A percentile compares a stretch with the other conserved stretches of the same genome.
phyloP scores from a whole-genome alignment of 768 basidiomycete genomes.

The Tricholoma bakamatsutake region DNA sequence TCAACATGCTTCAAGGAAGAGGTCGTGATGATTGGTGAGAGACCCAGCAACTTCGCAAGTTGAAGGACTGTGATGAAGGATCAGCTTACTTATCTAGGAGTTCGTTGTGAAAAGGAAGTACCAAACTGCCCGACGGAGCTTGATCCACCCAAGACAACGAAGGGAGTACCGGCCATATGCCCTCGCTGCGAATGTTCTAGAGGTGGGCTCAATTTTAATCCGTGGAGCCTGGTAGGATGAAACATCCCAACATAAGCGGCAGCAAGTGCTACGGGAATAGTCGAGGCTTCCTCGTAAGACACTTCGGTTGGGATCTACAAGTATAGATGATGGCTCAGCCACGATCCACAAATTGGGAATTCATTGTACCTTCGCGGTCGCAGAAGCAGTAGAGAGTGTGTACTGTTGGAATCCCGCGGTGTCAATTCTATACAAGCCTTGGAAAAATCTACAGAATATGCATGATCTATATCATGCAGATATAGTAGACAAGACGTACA shows the following conservation, averaged over 20 bases:
- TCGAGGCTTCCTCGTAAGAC: slow-evolving; percentile 31
- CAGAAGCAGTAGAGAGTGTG: slow-evolving; percentile 13
- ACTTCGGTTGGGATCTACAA: slow-evolving; percentile 23
- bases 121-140: slow-evolving; percentile 21
- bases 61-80: slow-evolving; percentile 22
- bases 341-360: slow-evolving; percentile 17
- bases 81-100: background rate
- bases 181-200: slow-evolving; percentile 16
- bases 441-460: slow-evolving; percentile 5
- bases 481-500: slow-evolving; percentile 29
- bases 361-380: slow-evolving; percentile 10
- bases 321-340: background rate
- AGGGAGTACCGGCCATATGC: slow-evolving; percentile 21
- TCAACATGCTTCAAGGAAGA: slow-evolving; percentile 22
- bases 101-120: slow-evolving; percentile 3
- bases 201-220: slow-evolving; percentile 14
- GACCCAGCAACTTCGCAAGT: slow-evolving; percentile 31
- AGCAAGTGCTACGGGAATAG: slow-evolving; percentile 28
- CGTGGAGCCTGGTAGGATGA: slow-evolving; percentile 13
- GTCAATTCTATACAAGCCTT: slow-evolving; percentile 3
- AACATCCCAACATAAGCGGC: slow-evolving; percentile 32
- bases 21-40: slow-evolving; percentile 36
- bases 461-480: background rate
- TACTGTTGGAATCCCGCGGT: slow-evolving; percentile 23
- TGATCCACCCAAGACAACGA: slow-evolving; percentile 23